A percentile compares a stretch with the other conserved stretches of the same genome.
Evolutionary conservation across 2,329 filamentous ascomycete species (phyloP).

Genomic region (Fusarium newnesense): DNA sequence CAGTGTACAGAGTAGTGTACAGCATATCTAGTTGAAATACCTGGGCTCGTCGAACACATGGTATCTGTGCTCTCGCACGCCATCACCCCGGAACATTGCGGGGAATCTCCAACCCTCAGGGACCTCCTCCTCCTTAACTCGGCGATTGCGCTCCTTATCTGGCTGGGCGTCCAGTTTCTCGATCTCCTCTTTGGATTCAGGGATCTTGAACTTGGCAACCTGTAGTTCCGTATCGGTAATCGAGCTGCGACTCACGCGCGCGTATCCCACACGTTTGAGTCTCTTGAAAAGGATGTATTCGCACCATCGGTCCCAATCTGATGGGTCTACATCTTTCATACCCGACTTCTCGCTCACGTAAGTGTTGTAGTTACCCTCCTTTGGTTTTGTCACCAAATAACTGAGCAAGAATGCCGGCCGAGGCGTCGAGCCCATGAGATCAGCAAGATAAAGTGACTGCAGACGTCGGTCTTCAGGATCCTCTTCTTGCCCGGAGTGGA

Average conservation of each 20-base stretch:
- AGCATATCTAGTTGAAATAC: constrained; percentile 63
- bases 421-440: constrained; percentile 84
- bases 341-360: constrained; percentile 88
- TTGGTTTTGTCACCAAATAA: constrained; percentile 91
- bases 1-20: neutral
- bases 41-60: constrained; percentile 95
- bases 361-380: constrained; percentile 95
- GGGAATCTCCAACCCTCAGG: constrained; percentile 86
- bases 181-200: constrained; percentile 68
- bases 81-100: constrained; percentile 81
- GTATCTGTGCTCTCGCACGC: constrained; percentile 89
- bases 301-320: constrained; percentile 98
- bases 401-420: constrained; percentile 87
- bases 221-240: constrained; percentile 99
- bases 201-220: constrained; percentile 93
- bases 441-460: constrained; percentile 85
- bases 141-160: constrained; percentile 65
- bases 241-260: constrained; percentile 84
- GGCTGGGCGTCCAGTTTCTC: constrained; percentile 53
- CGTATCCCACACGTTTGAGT: constrained; percentile 86
- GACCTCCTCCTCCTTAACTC: constrained; percentile 77
- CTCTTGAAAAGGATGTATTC: constrained; percentile 98
- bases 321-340: constrained; percentile 94
- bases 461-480: constrained; percentile 90
- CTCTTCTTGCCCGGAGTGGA: constrained; percentile 98